Evolutionary conservation across 2,329 filamentous ascomycete species (phyloP), one percentile per base, ranked within the genome.

Genomic region (Stenocarpella maydis): DNA sequence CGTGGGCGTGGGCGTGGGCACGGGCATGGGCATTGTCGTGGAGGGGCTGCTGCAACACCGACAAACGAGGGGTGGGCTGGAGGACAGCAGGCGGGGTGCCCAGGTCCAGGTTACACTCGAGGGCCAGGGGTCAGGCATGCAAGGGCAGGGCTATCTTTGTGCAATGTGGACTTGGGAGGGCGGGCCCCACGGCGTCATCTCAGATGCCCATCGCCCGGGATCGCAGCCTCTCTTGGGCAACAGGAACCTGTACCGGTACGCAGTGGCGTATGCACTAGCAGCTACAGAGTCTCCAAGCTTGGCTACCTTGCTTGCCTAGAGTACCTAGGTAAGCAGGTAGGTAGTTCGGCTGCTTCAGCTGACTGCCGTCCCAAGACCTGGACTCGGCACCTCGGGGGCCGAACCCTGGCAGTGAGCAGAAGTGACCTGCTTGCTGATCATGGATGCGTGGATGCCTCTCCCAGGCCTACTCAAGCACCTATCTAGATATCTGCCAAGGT

Each of bases 21-120:
- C 28, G 24, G 54, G 19, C 41, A 37, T 63, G 34, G 53, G 53
- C 53, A 41, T 55, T 63, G 41, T 63, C 58, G 34, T 63, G 58
- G 58, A 63, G 58, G 58, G 58, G 58, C 58, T 63, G 58, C 58
- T 63, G 58, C 58, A 63, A 63, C 58, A 63, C 58, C 26, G 28
- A 63, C 41, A 21, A 63, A 4, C 34, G 34, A 37, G 34, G 58
- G 41, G 58, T 41, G 58, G 58, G 58, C 19, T 37, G 34, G 6
- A 5, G 53, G 34, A 14, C 53, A 54, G 52, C 31, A 54, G 52
- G 52, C 31, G 55, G 55, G 55, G 55, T 60, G 55, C 39, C 17
- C 41, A 63, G 28, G 34, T 37, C 34, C 34, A 12, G 34, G 34
- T 37, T 37, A 7, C 21, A 41, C n/a, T n/a, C n/a, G n/a, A 37